phyloP scores from a whole-genome alignment of 2,329 filamentous ascomycete genomes.

The Cordyceps cateniannulata region DNA sequence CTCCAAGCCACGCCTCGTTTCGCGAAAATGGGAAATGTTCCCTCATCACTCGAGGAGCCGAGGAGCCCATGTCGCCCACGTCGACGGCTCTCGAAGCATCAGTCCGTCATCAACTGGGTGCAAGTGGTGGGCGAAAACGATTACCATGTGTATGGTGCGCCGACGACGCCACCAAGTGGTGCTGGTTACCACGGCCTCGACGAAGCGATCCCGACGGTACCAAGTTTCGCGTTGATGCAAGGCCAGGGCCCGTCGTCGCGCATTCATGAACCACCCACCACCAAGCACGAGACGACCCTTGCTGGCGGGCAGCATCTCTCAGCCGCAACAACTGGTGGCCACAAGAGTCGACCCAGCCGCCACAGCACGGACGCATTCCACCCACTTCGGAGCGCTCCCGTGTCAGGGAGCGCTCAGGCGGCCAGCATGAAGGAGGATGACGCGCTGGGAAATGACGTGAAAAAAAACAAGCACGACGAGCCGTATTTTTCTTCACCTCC shows the following conservation, averaged over 20 bases:
- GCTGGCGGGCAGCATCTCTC: background rate
- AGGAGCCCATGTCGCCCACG: conserved; percentile 20
- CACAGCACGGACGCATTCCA: conserved; percentile 7
- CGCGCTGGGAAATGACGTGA: background rate
- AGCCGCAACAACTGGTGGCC: background rate
- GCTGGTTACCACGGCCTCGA: conserved; percentile 15
- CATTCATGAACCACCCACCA: background rate
- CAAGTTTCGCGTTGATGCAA: background rate
- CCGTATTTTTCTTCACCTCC: background rate
- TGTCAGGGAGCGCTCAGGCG: conserved; percentile 10
- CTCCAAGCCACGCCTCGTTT: background rate
- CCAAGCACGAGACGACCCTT: background rate
- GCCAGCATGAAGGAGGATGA: background rate
- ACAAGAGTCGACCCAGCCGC: conserved; percentile 5
- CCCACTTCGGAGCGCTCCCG: conserved; percentile 4
- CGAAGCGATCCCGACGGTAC: conserved; percentile 2
- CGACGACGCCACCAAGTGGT: conserved; percentile 14
- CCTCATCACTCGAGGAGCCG: conserved; percentile 37
- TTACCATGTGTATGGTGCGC: conserved; percentile 5
- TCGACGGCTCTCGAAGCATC: conserved; percentile 48
- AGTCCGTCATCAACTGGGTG: conserved; percentile 32
- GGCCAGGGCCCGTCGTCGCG: background rate
- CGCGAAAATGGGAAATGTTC: conserved; percentile 42
- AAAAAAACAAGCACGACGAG: background rate
- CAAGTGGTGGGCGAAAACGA: conserved; percentile 27